Evolutionary conservation across 805 yeast genomes (phyloP), one percentile per base, ranked within the genome.

Genomic region (Ogataea trehalophila): DNA sequence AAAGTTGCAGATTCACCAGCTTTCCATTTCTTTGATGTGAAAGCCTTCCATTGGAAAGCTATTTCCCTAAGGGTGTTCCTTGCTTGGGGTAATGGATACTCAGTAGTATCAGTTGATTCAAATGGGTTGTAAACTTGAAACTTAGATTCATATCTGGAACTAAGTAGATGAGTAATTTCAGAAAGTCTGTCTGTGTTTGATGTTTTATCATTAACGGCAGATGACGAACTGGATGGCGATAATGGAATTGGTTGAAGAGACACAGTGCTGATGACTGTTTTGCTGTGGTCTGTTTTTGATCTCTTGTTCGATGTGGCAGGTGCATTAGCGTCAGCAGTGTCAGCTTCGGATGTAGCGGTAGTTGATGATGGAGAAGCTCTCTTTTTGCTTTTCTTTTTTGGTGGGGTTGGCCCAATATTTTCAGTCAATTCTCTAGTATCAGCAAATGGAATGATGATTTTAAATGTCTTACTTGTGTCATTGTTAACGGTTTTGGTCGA

Each of bases 71-170:
- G 54, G 7, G 62, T 53, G 33, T 46, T 46, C 37, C 53, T 50
- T 20, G 55, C 47, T 44, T 58, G 64, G 6, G 53, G 53, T 7
- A 54, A 36, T 8, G 62, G 57, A 20, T 55, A 48, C 11, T 33
- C 20, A 14, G 37, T 29, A 6, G 43, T 29, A 18, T 56, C 50
- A 33, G 48, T 46, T 3, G 34, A 26, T 3, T 46, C 46, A 26
- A 60, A 47, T 17, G 64, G 64, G 42, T 54, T 56, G 44, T 52
- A 53, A 14, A 60, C 47, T 15, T 55, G 44, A 37, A 52, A 63
- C 41, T 61, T 61, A 43, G 61, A 60, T 13, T 51, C 52, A 39
- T 62, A 61, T 18, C 66, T 49, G 13, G 56, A 41, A 29, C 41
- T 26, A 58, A 61, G 51, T 6, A 33, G 29, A 18, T 37, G 48